A percentile compares a stretch with the other conserved stretches of the same genome.
These are phyloP conservation scores for Inonotus hispidus DNA, from an alignment of 1,284 basidiomycete genomes.

Conservation along the genomic window DNA sequence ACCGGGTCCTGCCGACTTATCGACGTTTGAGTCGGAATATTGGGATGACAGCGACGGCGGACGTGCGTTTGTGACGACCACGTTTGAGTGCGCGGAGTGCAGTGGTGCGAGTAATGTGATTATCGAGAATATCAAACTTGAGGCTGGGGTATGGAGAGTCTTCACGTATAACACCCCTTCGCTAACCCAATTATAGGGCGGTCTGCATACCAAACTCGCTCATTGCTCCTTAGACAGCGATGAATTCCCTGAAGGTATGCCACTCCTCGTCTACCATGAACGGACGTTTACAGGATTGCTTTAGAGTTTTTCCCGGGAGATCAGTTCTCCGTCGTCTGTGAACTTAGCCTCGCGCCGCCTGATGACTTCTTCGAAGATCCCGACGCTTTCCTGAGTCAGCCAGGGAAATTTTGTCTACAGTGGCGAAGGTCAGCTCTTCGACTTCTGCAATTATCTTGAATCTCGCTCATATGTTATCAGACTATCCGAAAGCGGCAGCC, in stretches of 20 bases:
- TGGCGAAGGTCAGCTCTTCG: slow-evolving; percentile 57
- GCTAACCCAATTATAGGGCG: slow-evolving; percentile 35
- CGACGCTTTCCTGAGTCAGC: slow-evolving; percentile 33
- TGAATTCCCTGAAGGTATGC: slow-evolving; percentile 30
- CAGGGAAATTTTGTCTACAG: slow-evolving; percentile 52
- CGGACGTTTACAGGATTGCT: slow-evolving; percentile 1
- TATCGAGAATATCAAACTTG: slow-evolving; percentile 44
- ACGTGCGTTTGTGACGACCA: slow-evolving; percentile 50
- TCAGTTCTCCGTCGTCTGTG: slow-evolving; percentile 51
- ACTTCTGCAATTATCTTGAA: neutral
- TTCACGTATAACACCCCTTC: neutral
- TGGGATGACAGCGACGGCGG: slow-evolving; percentile 49
- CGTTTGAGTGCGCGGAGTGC: slow-evolving; percentile 37
- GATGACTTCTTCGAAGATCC: slow-evolving; percentile 34
- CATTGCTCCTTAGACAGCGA: slow-evolving; percentile 34
- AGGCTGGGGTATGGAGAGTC: slow-evolving; percentile 40
- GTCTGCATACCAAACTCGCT: slow-evolving; percentile 40
- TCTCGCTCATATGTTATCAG: slow-evolving; percentile 26
- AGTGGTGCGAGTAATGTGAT: slow-evolving; percentile 46
- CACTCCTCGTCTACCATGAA: neutral
- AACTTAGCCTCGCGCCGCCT: slow-evolving; percentile 40
- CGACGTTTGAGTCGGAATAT: slow-evolving; percentile 48
- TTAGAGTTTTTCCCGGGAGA: slow-evolving; percentile 64
- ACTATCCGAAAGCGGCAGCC: slow-evolving; percentile 37
- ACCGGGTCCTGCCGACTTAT: slow-evolving; percentile 47